Evolutionary conservation across 306 rosid genomes (phyloP).

Genomic region (Bauhinia variegata): DNA sequence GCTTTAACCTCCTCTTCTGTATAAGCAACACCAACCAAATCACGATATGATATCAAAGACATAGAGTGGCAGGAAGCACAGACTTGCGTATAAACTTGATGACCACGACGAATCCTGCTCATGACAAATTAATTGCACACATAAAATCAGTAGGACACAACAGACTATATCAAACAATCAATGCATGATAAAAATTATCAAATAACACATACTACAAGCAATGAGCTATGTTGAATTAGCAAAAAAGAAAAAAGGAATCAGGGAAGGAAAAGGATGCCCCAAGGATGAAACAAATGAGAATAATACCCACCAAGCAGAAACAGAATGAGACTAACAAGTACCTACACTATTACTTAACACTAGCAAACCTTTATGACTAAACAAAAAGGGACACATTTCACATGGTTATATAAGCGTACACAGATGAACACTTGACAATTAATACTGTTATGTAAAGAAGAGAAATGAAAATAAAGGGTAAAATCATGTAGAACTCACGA

Average conservation of each 20-base stretch:
- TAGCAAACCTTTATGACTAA: too few relatives aligned
- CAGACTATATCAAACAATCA: neutral
- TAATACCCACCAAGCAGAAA: neutral
- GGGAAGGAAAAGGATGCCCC: neutral
- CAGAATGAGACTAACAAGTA: neutral
- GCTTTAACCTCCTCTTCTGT: slow-evolving; percentile 98
- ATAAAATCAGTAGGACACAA: too few relatives aligned
- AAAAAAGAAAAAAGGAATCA: slow-evolving; percentile 5
- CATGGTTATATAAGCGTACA: neutral
- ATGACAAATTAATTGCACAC: slow-evolving; percentile 32
- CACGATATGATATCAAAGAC: slow-evolving; percentile 95
- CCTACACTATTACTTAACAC: too few relatives aligned
- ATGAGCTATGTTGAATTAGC: slow-evolving; percentile 2
- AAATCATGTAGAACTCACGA: slow-evolving; percentile 72
- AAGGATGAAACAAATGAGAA: neutral
- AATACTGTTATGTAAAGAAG: slow-evolving; percentile 4
- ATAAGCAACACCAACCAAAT: slow-evolving; percentile 97
- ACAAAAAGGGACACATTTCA: too few relatives aligned
- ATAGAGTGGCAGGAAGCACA: slow-evolving; percentile 99
- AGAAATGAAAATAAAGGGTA: neutral
- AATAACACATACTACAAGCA: neutral
- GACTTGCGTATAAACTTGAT: slow-evolving; percentile 92
- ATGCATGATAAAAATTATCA: slow-evolving; percentile 4
- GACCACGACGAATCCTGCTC: slow-evolving; percentile 98
- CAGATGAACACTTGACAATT: slow-evolving; percentile 14